Evolutionary conservation across 768 basidiomycete genomes (phyloP).

Genomic region (Russula griseocarnosa): DNA sequence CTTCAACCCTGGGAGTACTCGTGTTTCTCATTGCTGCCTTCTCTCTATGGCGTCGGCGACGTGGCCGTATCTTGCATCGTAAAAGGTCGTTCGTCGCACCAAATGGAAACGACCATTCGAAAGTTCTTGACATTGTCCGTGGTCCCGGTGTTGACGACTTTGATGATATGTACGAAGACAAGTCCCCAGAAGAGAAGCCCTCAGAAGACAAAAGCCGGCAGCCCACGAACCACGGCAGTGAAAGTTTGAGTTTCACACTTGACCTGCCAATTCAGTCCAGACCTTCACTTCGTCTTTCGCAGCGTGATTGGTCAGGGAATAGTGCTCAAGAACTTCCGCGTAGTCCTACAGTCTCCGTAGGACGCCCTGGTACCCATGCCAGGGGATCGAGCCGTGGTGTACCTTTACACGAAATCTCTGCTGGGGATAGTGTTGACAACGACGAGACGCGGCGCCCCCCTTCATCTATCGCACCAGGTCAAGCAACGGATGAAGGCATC

Average conservation of each 20-base stretch:
- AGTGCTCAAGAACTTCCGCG: conserved; percentile 28
- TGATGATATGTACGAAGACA: conserved; percentile 24
- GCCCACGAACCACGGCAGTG: conserved; percentile 18
- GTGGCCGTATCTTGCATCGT: conserved; percentile 33
- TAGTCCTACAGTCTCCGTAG: conserved; percentile 27
- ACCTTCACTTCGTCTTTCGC: conserved; percentile 20
- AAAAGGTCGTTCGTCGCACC: conserved; percentile 31
- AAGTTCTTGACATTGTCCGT: conserved; percentile 28
- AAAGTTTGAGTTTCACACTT: conserved; percentile 28
- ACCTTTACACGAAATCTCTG: conserved; percentile 16
- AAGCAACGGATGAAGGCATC: background rate
- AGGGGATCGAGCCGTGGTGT: conserved; percentile 26
- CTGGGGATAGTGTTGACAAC: conserved; percentile 14
- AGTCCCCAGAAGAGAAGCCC: conserved; percentile 3
- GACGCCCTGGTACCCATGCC: conserved; percentile 21
- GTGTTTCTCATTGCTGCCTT: conserved; percentile 45
- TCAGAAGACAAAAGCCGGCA: conserved; percentile 8
- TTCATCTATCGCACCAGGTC: conserved; percentile 12
- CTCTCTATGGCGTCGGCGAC: conserved; percentile 47
- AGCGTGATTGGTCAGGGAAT: conserved; percentile 23
- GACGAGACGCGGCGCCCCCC: conserved; percentile 4
- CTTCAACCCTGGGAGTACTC: conserved; percentile 49
- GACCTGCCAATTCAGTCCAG: conserved; percentile 28
- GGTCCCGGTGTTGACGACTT: conserved; percentile 14
- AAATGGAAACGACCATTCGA: conserved; percentile 19